Evolutionary conservation across 441 rosid species (phyloP).

Genomic region (Erysimum cheiri): DNA sequence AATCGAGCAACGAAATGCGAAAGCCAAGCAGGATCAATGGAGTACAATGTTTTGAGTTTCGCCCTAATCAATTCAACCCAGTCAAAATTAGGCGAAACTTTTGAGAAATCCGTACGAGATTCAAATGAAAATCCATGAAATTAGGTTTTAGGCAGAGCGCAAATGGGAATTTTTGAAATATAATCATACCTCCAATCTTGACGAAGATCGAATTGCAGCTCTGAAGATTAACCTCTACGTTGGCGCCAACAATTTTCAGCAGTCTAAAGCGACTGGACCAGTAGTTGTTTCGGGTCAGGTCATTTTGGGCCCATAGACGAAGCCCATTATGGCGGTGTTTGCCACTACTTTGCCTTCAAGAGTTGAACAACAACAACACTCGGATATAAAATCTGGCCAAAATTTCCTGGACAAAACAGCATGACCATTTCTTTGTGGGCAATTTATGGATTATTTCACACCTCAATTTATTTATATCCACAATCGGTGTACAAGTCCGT

Average conservation of each 20-base stretch:
- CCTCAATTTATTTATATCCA: too few species aligned
- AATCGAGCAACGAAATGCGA: neutral
- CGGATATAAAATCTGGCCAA: too few species aligned
- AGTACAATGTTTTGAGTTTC: neutral
- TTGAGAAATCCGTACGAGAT: neutral
- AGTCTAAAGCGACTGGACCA: neutral
- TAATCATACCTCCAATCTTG: neutral
- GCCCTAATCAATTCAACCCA: slow-evolving; percentile 6
- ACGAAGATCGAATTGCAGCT: slow-evolving; percentile 20
- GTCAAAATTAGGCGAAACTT: neutral
- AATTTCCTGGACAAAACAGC: neutral
- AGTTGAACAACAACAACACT: neutral
- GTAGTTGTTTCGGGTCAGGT: neutral
- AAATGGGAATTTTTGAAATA: neutral
- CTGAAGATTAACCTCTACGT: slow-evolving; percentile 10
- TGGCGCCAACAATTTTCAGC: slow-evolving; percentile 29
- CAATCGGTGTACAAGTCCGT: neutral
- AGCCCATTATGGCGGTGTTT: slow-evolving; percentile 13
- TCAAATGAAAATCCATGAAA: neutral
- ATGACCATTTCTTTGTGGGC: too few species aligned
- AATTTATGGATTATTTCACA: neutral
- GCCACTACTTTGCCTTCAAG: neutral
- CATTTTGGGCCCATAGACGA: slow-evolving; percentile 7
- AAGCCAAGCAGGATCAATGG: neutral
- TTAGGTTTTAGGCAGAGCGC: neutral